Evolutionary conservation across 768 basidiomycete genomes (phyloP).

Genomic region (Fomitopsis pulvina): DNA sequence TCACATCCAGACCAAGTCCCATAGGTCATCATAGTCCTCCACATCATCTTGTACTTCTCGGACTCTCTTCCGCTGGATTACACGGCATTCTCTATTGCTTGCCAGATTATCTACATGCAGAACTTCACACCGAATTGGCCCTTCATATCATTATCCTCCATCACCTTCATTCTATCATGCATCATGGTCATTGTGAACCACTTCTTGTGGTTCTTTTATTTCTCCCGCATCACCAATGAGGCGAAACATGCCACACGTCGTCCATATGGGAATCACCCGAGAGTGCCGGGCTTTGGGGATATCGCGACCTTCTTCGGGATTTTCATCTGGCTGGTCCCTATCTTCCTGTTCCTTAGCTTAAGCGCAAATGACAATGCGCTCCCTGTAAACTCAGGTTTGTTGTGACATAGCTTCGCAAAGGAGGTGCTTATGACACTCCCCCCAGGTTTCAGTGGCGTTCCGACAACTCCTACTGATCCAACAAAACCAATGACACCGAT

Average conservation of each 20-base stretch:
- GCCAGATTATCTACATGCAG: slow-evolving; percentile 85
- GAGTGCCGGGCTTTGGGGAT: slow-evolving; percentile 47
- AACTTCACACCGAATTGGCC: slow-evolving; percentile 93
- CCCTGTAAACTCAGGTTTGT: slow-evolving; percentile 56
- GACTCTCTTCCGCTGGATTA: slow-evolving; percentile 78
- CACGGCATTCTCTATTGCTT: slow-evolving; percentile 70
- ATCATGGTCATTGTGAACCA: slow-evolving; percentile 82
- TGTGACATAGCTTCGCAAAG: background rate
- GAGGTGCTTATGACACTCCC: background rate
- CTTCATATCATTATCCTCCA: slow-evolving; percentile 82
- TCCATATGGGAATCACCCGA: slow-evolving; percentile 34
- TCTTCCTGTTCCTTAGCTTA: slow-evolving; percentile 92
- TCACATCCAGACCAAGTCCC: background rate
- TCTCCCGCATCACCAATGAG: slow-evolving; percentile 64
- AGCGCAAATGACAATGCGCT: slow-evolving; percentile 97
- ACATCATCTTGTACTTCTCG: slow-evolving; percentile 67
- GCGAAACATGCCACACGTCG: slow-evolving; percentile 43
- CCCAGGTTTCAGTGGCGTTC: slow-evolving; percentile 12
- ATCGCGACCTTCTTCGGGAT: slow-evolving; percentile 80
- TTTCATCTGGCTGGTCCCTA: slow-evolving; percentile 84
- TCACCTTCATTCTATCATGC: slow-evolving; percentile 82
- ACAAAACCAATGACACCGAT: slow-evolving; percentile 24
- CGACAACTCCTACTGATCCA: slow-evolving; percentile 18
- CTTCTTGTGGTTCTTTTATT: slow-evolving; percentile 96
- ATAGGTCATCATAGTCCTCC: slow-evolving; percentile 74